phyloP scores from a whole-genome alignment of 176 grass and related monocot genomes.

The Triticum dicoccoides region DNA sequence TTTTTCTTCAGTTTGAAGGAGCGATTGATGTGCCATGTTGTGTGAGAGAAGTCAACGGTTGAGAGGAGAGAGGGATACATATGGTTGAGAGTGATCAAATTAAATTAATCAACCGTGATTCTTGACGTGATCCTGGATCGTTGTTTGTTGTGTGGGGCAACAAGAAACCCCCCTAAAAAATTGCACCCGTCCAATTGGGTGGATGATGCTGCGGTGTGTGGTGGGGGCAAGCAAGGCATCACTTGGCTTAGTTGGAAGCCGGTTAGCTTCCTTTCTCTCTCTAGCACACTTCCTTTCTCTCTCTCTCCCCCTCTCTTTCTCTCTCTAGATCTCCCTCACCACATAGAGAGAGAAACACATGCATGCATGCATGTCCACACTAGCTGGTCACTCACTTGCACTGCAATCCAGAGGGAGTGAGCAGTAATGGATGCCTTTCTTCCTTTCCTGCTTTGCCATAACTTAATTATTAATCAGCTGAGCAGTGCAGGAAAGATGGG shows the following conservation, averaged over 20 bases:
- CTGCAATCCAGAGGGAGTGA: neutral
- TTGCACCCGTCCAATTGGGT: neutral
- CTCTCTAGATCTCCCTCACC: constrained; percentile 27
- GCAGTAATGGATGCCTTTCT: neutral
- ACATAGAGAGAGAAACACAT: constrained; percentile 3
- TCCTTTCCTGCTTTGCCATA: neutral
- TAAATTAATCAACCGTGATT: constrained; percentile 7
- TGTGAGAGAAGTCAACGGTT: constrained; percentile 37
- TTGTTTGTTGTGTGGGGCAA: constrained; percentile 29
- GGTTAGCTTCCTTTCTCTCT: constrained; percentile 25
- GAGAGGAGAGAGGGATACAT: neutral
- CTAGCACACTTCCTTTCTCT: neutral
- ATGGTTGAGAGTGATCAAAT: neutral
- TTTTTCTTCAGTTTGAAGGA: neutral
- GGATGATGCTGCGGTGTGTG: constrained; percentile 21
- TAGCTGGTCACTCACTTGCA: constrained; percentile 32
- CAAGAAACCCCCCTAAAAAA: neutral
- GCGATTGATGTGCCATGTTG: neutral
- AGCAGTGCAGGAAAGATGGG: constrained; percentile 14
- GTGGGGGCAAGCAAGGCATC: constrained; percentile 60
- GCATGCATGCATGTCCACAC: constrained; percentile 22
- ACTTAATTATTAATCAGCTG: neutral
- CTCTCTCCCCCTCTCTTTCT: neutral
- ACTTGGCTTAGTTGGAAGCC: constrained; percentile 16
- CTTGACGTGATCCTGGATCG: constrained; percentile 43